A percentile compares a stretch with the other conserved stretches of the same genome.
These are phyloP conservation scores for Cyclostephanos invisitatus DNA, from an alignment of 108 stramenopile genomes.

Conservation along the genomic window DNA sequence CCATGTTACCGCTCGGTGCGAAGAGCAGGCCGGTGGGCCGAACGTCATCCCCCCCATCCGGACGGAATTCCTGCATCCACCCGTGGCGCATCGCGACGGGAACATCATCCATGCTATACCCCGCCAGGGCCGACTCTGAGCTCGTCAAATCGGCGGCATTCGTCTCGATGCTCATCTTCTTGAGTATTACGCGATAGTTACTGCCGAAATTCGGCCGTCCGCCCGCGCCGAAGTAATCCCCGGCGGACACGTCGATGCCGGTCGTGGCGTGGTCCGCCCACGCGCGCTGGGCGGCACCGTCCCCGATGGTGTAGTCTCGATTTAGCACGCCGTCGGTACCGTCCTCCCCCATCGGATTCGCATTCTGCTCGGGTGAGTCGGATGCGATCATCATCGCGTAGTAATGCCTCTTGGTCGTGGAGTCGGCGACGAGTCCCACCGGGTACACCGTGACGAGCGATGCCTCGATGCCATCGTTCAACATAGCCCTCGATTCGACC, in stretches of 20 bases:
- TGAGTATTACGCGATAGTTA: conserved; percentile 34
- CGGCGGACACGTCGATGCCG: conserved; percentile 2
- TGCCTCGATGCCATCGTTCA: conserved; percentile 22
- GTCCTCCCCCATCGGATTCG: conserved; percentile 32
- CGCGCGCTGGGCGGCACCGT: conserved; percentile 36
- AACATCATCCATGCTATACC: conserved; percentile 18
- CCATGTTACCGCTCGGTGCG: conserved; percentile 25
- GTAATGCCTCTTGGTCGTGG: conserved; percentile 39
- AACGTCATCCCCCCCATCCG: conserved; percentile 42
- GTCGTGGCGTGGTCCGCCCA: conserved; percentile 34
- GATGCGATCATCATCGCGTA: conserved; percentile 39
- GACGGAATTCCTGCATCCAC: conserved; percentile 38
- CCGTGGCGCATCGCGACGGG: conserved; percentile 27
- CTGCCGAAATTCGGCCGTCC: conserved; percentile 42
- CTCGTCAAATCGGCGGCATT: conserved; percentile 6
- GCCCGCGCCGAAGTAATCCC: conserved; percentile 29
- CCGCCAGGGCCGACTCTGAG: conserved; percentile 27
- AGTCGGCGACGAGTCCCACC: conserved; percentile 44
- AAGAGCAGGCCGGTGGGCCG: conserved; percentile 43
- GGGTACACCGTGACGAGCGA: conserved; percentile 36
- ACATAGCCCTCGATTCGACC: conserved; percentile 32
- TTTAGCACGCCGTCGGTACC: conserved; percentile 20
- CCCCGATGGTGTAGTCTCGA: conserved; percentile 40
- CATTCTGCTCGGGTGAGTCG: conserved; percentile 17
- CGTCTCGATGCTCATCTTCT: conserved; percentile 35